phyloP scores from a whole-genome alignment of 2,329 filamentous ascomycete genomes.

The Pyrenochaeta sp. region DNA sequence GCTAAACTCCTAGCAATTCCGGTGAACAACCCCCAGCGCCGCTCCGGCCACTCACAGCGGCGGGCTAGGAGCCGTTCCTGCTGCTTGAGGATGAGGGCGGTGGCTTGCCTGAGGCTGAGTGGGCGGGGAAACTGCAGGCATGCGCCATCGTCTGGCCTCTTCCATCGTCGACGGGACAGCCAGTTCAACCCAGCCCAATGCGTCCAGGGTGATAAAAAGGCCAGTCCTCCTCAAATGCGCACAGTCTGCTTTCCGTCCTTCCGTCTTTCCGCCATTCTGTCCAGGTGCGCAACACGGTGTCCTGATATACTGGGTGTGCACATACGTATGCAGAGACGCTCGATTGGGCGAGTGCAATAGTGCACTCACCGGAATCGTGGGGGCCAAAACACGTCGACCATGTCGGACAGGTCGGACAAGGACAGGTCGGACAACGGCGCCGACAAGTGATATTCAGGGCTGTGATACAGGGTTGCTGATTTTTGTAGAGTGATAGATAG shows the following conservation, averaged over 20 bases:
- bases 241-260: conserved; percentile 11
- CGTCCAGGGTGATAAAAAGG: conserved; percentile 12
- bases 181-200: background rate
- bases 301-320: conserved; percentile 16
- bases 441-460: background rate
- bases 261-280: background rate
- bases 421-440: conserved; percentile 1
- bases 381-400: conserved; percentile 23
- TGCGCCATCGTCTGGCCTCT: conserved; percentile 3
- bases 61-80: background rate
- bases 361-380: conserved; percentile 28
- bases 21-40: conserved; percentile 3
- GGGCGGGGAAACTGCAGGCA: background rate
- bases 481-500: too few relatives aligned
- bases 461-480: background rate
- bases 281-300: conserved; percentile 8
- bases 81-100: conserved; percentile 9
- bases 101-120: conserved; percentile 10
- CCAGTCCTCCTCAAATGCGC: conserved; percentile 20
- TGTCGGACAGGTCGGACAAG: background rate
- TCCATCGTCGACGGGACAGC: background rate
- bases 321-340: conserved; percentile 13
- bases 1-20: conserved; percentile 10
- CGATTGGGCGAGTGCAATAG: conserved; percentile 11
- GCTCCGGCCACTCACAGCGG: background rate